These are phyloP conservation scores for Monosporascus cannonballus DNA, from an alignment of 2,329 filamentous ascomycete genomes.

Conservation along the genomic window DNA sequence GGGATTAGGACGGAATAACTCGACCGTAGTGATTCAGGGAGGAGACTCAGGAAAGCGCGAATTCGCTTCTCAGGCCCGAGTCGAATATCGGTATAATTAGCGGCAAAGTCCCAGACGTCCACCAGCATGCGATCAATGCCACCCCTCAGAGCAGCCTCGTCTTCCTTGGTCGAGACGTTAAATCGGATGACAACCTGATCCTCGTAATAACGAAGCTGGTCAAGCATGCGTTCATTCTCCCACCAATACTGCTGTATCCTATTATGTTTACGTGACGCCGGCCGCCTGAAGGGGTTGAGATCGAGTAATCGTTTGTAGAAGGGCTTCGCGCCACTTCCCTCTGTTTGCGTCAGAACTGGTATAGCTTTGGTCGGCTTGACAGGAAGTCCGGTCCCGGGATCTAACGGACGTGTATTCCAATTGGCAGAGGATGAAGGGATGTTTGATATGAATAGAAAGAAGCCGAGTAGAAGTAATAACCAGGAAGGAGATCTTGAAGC, in stretches of 20 bases:
- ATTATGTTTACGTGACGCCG: slow-evolving; percentile 11
- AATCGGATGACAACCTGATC: slow-evolving; percentile 87
- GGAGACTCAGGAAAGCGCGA: slow-evolving; percentile 67
- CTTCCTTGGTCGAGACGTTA: slow-evolving; percentile 61
- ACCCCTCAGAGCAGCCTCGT: slow-evolving; percentile 61
- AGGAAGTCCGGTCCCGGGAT: neutral
- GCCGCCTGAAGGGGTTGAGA: slow-evolving; percentile 14
- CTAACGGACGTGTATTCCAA: neutral
- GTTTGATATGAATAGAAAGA: neutral
- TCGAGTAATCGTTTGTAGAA: slow-evolving; percentile 19
- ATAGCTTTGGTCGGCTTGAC: neutral
- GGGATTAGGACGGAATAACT: slow-evolving; percentile 72
- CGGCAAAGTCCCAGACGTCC: slow-evolving; percentile 84
- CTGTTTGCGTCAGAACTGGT: neutral
- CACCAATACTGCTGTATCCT: slow-evolving; percentile 17
- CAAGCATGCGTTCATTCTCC: slow-evolving; percentile 20
- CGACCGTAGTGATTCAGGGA: slow-evolving; percentile 67
- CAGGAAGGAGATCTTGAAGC: neutral
- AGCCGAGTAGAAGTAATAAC: neutral
- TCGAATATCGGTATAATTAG: slow-evolving; percentile 78
- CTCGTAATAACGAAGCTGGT: slow-evolving; percentile 52
- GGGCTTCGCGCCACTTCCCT: slow-evolving; percentile 10
- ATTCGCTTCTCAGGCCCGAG: slow-evolving; percentile 66
- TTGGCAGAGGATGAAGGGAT: neutral
- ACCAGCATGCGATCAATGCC: slow-evolving; percentile 71